These are phyloP conservation scores for Trichoderma sp. DNA, from an alignment of 2,329 filamentous ascomycete genomes.

Conservation along the genomic window DNA sequence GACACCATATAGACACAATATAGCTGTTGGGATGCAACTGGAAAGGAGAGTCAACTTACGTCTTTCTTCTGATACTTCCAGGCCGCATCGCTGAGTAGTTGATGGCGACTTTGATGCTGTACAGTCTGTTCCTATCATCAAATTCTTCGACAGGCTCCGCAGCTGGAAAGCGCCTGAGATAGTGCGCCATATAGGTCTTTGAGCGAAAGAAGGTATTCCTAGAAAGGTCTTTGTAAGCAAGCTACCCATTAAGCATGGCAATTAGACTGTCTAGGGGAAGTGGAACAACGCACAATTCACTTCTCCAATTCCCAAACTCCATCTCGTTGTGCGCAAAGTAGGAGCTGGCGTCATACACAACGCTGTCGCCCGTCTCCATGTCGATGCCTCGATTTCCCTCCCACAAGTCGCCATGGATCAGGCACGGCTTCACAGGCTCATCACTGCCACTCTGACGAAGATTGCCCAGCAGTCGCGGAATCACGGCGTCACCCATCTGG, in stretches of 20 bases:
- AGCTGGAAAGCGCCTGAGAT: neutral
- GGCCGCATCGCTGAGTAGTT: neutral
- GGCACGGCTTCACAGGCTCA: neutral
- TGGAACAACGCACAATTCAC: neutral
- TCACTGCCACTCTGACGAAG: neutral
- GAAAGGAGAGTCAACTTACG: neutral
- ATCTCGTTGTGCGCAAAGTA: neutral
- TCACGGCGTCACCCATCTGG: neutral
- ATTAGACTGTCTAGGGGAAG: neutral
- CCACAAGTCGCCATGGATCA: neutral
- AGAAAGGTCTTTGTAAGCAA: neutral
- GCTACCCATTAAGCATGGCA: neutral
- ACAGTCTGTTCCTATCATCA: neutral
- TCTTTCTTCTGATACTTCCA: neutral
- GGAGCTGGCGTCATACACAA: neutral
- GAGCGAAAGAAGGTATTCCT: neutral
- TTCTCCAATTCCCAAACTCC: neutral
- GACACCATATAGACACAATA: neutral
- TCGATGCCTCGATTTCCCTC: neutral
- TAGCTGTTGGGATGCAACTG: neutral
- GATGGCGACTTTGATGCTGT: neutral
- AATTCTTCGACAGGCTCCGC: neutral
- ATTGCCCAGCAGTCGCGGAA: neutral
- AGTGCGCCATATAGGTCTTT: neutral
- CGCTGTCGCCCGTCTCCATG: neutral